Base-by-base conservation (phyloP, 2,329 filamentous ascomycete genomes). In the Chrysoporthe cubensis region DNA sequence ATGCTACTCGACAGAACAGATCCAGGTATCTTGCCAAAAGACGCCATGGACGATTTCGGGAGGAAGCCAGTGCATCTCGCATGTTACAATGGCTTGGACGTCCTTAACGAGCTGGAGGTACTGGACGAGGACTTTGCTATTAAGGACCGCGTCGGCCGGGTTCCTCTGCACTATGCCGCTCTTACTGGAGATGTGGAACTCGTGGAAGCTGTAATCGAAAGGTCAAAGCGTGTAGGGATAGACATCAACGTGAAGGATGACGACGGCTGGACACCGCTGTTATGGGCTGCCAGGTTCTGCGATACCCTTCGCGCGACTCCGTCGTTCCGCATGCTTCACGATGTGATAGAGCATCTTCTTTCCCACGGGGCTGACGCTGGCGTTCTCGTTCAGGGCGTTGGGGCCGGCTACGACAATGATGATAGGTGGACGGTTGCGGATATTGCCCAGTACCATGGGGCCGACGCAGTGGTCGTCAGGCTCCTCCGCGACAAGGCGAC, bases 241-340 rank as follows among this genome's bases (percentile, higher is more conserved):
- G 62, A 44, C 34, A 46, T 64, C 21, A 43, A 64, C 3, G n/a
- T 7, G 1, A 34, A 4, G n/a, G 62, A 64, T 11, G 4, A 64
- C 2, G 52, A 64, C 11, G 62, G 62, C 40, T 64, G 62, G 62
- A 64, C 62, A 6, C 50, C 50, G 21, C 40, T 64, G 5, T 1
- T 58, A 40, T 48, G 62, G 62, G 62, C 62, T 8, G 62, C 62
- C 2, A 42, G 48, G 16, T 43, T 8, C 13, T 32, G 5, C 40
- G 34, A 21, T 4, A 16, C 32, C 4, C 4, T 37, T 4, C 8
- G 5, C 11, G 6, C 11, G 48, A 9, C n/a, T 13, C 5, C 9
- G 26, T 11, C 46, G 7, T 16, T 32, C 1, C 16, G 3, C 7
- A n/a, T 13, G n/a, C 60, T n/a, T 11, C 26, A 48, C 4, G 18